Evolutionary conservation across 768 basidiomycete genomes (phyloP), one percentile per base, ranked within the genome.

Genomic region (Mycena vulgaris): DNA sequence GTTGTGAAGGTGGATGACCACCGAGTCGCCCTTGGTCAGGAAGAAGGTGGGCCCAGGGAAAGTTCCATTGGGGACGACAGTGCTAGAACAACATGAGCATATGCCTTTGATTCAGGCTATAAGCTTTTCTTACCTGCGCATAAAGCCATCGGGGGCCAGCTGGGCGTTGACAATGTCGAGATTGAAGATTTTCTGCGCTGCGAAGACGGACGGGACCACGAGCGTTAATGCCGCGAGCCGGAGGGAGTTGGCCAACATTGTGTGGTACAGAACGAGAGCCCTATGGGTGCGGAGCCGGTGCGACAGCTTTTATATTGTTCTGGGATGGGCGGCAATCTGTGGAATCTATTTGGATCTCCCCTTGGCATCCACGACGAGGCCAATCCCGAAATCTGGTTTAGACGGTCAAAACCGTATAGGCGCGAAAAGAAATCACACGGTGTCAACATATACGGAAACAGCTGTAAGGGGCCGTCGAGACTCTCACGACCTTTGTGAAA

Each of bases 1-100:
- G 57, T 81, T 80, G 68, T 79, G 73, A 2, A 74, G 75, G 39
- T 71, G 74, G 65, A 81, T 79, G n/a, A 70, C 52, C n/a, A 80
- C 78, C 13, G 66, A 68, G 66, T 81, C 80, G 37, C 72, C 73
- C 70, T 81, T 79, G 59, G 71, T 69, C 14, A 74, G 57, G 3
- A 39, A 27, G 31, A 80, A 71, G 2, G 75, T 72, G 51, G 80
- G 77, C 0, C 80, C 80, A 14, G 80, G 80, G 68, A 77, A 81
- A 11, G 52, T 75, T 0, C 79, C 79, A 69, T 78, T 76, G 33
- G 77, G 76, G 3, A 74, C 57, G 47, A 81, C 77, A 35, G 75
- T 75, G 48, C 80, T 78, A n/a, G 2, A 21, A 60, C 25, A 27
- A 14, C 13, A 40, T 57, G 42, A 69, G 39, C 51, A 53, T 2